Conservation (phyloP, 202 grass and related monocot genomes). For the Digitaria exilis region DNA sequence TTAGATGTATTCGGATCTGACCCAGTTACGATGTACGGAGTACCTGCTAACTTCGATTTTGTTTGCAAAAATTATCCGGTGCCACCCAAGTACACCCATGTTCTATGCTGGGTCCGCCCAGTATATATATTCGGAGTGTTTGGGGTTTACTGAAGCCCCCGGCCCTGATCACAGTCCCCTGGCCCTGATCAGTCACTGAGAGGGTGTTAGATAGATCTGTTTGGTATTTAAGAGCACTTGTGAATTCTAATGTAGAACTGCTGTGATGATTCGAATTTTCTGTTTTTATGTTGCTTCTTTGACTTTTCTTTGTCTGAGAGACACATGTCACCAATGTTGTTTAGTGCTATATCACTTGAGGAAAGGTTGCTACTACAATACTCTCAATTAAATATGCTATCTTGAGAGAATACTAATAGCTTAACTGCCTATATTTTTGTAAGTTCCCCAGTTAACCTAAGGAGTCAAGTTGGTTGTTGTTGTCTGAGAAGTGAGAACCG, state of each 20-base stretch:
- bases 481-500: conserved; percentile 23
- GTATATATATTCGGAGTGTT: background rate
- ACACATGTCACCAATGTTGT: background rate
- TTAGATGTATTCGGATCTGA: too few species aligned
- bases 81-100: too few species aligned
- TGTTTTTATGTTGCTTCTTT: background rate
- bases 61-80: too few species aligned
- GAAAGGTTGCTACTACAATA: background rate
- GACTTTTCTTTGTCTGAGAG: conserved; percentile 5
- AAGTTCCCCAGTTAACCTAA: background rate
- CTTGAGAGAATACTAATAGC: background rate
- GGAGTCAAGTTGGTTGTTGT: background rate
- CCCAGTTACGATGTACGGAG: too few species aligned
- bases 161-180: background rate
- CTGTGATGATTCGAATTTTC: background rate
- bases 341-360: conserved; percentile 12
- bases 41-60: too few species aligned
- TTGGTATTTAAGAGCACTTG: background rate
- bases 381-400: background rate
- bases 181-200: background rate
- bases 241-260: conserved; percentile 7
- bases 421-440: background rate
- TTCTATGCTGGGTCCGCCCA: too few species aligned
- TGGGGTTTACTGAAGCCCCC: background rate
- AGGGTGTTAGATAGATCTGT: conserved; percentile 23